Base-by-base conservation (phyloP, 345 rosid species). In the Corymbia maculata region DNA sequence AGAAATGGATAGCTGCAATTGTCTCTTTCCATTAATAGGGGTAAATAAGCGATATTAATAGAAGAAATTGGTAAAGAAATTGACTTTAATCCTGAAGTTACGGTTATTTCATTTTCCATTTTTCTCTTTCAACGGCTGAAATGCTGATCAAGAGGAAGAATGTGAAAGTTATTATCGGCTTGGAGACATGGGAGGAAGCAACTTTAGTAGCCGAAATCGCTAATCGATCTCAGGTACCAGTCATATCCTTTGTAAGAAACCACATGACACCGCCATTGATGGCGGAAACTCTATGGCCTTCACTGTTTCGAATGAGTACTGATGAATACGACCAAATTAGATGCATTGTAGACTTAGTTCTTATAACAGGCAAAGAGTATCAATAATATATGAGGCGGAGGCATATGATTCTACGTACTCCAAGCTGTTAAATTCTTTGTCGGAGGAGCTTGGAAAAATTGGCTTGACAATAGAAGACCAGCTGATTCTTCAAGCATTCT, bases 171-270 rank as follows among this genome's bases (percentile, higher is more conserved):
- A 92, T 94, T 42, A 51, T 93, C 6, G 94, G 96, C 61, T 61
- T 91, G 93, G 92, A 92, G 79, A 90, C 53, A 47, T 93, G 95
- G 95, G 89, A 90, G 79, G 94, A 89, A 87, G 91, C 95, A 79
- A 86, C 89, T 70, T 22, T 93, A 79, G 94, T 93, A 57, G 93
- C 92, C 15, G 93, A 91, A 13, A 57, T 92, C 17, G 94, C 92
- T 85, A 89, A 86, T 82, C 86, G 19, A 85, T 88, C 89, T 87
- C 90, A 87, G 59, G 85, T 93, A 86, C 95, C 94, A 1, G 89
- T 94, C 85, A 86, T 95, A 16, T 90, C 97, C 2, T 88, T 93
- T 22, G 89, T 92, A 4, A 75, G 89, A 90, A 79, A 90, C 92
- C 17, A 86, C 91, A 11, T 89, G 47, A 91, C 93, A 1, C 91